phyloP scores from a whole-genome alignment of 2,329 filamentous ascomycete species.

The Pseudogymnoascus sp. region DNA sequence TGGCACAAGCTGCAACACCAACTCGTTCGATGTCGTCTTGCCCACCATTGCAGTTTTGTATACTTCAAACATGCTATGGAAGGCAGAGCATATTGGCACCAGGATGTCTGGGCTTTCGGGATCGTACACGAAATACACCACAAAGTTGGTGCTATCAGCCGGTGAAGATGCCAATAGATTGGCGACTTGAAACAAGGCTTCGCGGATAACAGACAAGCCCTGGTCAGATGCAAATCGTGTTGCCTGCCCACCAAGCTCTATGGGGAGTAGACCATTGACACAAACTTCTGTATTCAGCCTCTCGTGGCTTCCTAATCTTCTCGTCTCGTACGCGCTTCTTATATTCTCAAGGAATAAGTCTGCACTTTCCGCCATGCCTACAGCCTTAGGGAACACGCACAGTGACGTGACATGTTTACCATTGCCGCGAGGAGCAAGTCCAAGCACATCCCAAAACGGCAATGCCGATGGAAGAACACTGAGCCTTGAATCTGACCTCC shows the following conservation, averaged over 20 bases:
- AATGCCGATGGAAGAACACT: constrained; percentile 68
- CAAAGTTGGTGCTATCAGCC: constrained; percentile 47
- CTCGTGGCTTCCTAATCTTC: constrained; percentile 60
- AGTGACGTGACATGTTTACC: constrained; percentile 62
- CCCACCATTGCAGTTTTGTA: constrained; percentile 45
- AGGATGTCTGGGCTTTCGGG: constrained; percentile 52
- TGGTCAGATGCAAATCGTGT: constrained; percentile 9
- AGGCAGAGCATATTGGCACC: constrained; percentile 63
- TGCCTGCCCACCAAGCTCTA: constrained; percentile 31
- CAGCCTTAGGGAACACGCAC: constrained; percentile 60
- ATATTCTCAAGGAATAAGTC: constrained; percentile 58
- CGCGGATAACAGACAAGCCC: constrained; percentile 15
- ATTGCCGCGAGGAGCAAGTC: constrained; percentile 62
- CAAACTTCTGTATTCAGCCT: constrained; percentile 32
- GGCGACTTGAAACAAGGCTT: constrained; percentile 22
- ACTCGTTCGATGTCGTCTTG: constrained; percentile 45
- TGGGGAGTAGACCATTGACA: constrained; percentile 24
- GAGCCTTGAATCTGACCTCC: constrained; percentile 58
- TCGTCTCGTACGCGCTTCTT: constrained; percentile 62
- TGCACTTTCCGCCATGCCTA: constrained; percentile 52
- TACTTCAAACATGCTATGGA: constrained; percentile 61
- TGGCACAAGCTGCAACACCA: constrained; percentile 72
- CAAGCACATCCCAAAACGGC: constrained; percentile 73
- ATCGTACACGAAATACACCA: constrained; percentile 69
- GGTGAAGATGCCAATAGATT: constrained; percentile 25